Conservation (phyloP, 1,139 yeast species). For the Hemisphaericaspora subhashii region DNA sequence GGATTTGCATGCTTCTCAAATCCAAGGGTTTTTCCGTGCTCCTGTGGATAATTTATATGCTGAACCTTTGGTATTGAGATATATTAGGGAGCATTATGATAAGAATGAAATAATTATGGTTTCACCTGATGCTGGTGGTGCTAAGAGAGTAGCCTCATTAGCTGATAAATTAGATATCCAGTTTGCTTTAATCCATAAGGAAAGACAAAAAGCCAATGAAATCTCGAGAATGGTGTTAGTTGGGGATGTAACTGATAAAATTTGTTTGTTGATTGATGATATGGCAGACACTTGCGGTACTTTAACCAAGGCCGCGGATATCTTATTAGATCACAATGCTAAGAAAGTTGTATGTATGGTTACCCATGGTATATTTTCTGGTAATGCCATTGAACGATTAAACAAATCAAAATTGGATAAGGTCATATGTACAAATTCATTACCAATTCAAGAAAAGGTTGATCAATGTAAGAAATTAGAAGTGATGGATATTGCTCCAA, state of each 20-base stretch:
- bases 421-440: conserved; percentile 74
- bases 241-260: conserved; percentile 72
- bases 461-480: conserved; percentile 55
- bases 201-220: conserved; percentile 77
- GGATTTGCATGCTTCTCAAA: conserved; percentile 84
- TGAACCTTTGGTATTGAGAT: conserved; percentile 72
- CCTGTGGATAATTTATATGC: conserved; percentile 84
- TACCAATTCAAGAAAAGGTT: conserved; percentile 61
- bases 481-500: conserved; percentile 69
- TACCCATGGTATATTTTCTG: conserved; percentile 78
- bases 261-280: conserved; percentile 74
- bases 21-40: conserved; percentile 78
- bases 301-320: conserved; percentile 72
- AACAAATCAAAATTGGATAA: conserved; percentile 56
- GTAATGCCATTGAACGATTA: conserved; percentile 64
- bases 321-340: conserved; percentile 62
- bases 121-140: conserved; percentile 88
- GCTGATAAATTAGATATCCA: conserved; percentile 76
- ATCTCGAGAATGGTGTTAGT: conserved; percentile 74
- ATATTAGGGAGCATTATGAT: conserved; percentile 55
- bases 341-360: conserved; percentile 73
- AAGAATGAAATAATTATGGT: conserved; percentile 57
- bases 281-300: conserved; percentile 90
- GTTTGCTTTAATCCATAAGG: conserved; percentile 81
- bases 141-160: conserved; percentile 76